A percentile compares a stretch with the other conserved stretches of the same genome.
These are phyloP conservation scores for Penicillium sp. DNA, from an alignment of 2,329 filamentous ascomycete species.

Conservation along the genomic window DNA sequence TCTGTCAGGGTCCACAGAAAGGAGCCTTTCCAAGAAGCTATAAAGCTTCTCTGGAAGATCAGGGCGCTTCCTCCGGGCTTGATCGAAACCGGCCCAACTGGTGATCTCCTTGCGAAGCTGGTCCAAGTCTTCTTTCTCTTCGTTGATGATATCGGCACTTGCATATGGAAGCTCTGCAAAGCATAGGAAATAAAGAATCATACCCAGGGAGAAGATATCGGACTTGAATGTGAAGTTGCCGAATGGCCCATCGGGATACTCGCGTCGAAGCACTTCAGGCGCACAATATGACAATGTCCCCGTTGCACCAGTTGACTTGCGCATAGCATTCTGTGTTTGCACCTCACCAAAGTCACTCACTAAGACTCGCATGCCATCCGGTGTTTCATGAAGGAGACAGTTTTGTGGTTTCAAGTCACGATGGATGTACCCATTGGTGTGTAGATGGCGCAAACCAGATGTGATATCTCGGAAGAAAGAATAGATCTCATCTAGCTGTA, in stretches of 20 bases:
- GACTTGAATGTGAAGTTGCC: conserved; percentile 97
- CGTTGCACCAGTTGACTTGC: conserved; percentile 89
- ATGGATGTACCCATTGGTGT: conserved; percentile 90
- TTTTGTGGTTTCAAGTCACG: conserved; percentile 96
- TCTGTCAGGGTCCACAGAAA: conserved; percentile 73
- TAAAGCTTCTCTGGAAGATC: conserved; percentile 88
- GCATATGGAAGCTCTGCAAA: conserved; percentile 85
- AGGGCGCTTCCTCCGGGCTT: conserved; percentile 69
- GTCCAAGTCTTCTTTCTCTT: conserved; percentile 90
- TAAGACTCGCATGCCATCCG: conserved; percentile 71
- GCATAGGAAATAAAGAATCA: conserved; percentile 98
- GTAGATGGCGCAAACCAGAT: conserved; percentile 84
- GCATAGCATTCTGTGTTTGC: conserved; percentile 74
- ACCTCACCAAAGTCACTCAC: conserved; percentile 99
- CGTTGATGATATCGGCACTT: conserved; percentile 79
- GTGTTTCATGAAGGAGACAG: conserved; percentile 80
- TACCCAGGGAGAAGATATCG: conserved; percentile 95
- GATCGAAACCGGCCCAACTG: conserved; percentile 82
- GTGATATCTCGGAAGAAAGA: conserved; percentile 96
- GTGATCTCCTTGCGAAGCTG: conserved; percentile 81
- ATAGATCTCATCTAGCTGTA: conserved; percentile 89
- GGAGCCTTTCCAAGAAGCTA: conserved; percentile 74
- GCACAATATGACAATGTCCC: conserved; percentile 98
- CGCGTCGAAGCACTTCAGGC: conserved; percentile 80
- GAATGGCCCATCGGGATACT: conserved; percentile 64